A percentile compares a stretch with the other conserved stretches of the same genome.
Conservation (phyloP, 192 early-diverging fungal species). For the Umbelopsis sp. region DNA sequence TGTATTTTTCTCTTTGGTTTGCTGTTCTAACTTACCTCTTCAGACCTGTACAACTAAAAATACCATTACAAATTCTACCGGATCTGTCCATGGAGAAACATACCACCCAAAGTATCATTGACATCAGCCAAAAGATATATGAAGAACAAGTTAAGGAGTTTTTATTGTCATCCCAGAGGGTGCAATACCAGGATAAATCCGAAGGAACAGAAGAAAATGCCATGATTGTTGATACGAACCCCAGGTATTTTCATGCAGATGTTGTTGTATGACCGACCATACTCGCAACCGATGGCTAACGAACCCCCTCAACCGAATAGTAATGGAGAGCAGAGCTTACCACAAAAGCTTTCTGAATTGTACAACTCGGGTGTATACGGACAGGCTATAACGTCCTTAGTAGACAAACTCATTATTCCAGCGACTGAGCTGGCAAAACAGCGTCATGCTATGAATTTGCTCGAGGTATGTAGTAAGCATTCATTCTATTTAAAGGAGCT, state of each 20-base stretch:
- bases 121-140: conserved; percentile 42
- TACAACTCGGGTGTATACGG: conserved; percentile 51
- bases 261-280: background rate
- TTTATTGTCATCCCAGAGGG: background rate
- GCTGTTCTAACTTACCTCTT: background rate
- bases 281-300: background rate
- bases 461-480: conserved; percentile 1
- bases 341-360: conserved; percentile 43
- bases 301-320: conserved; percentile 5
- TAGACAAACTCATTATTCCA: conserved; percentile 48
- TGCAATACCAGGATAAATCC: conserved; percentile 7
- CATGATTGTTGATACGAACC: background rate
- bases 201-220: background rate
- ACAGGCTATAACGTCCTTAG: conserved; percentile 42
- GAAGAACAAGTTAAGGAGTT: conserved; percentile 50
- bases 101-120: conserved; percentile 37
- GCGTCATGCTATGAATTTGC: conserved; percentile 23
- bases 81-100: conserved; percentile 38
- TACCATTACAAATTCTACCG: conserved; percentile 39
- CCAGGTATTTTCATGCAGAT: background rate
- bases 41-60: conserved; percentile 36
- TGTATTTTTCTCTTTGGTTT: background rate
- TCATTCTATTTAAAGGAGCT: too few relatives aligned
- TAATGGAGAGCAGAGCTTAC: conserved; percentile 28
- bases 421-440: conserved; percentile 39